Base-by-base conservation (phyloP, 2,329 filamentous ascomycete genomes). In the Microcera coccophila region DNA sequence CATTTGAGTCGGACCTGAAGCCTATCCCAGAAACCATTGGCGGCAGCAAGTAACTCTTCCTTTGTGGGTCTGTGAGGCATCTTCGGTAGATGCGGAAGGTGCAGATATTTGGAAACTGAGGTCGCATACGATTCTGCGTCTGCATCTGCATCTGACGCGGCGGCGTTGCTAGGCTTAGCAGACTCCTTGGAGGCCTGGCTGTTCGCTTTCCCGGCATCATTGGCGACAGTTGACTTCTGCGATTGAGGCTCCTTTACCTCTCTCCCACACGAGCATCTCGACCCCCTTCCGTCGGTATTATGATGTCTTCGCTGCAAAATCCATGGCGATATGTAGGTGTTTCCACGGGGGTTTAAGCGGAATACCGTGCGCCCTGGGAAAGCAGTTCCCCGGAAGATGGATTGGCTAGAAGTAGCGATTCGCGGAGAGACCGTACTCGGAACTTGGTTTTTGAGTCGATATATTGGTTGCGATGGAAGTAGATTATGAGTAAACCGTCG, bases 1-100 rank as follows among this genome's bases (percentile, higher is more conserved):
- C 93, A 98, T 67, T 98, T 98, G 71, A 97, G 94, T 31, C 90
- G 85, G 18, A 97, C 87, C 60, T 85, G 89, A 34, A 96, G 67
- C 37, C 93, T 81, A 49, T 94, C 85, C 83, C 89, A 93, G 64
- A 97, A 96, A 1, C 90, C 90, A 17, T 83, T 96, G 26, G 93
- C 90, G 4, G 93, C 91, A 16, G 87, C 85, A 26, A 98, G 74
- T 20, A 98, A 76, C 65, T 98, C 93, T 62, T 96, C 90, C 62
- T 95, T 96, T 7, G 85, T 91, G 4, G 93, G 91, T 16, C 90
- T 78, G 69, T 96, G 89, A n/a, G 85, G 81, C 64, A 90, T 79
- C 55, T 87, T 85, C 18, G 76, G 69, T 43, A 81, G 63, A 58
- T 79, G 73, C 16, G 75, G 68, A 44, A 80, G 63, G 55, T 81